Percentiles rank a stretch among this genome's conserved stretches.
Conservation (phyloP, 2,329 filamentous ascomycete genomes). For the Sclerotinia borealis region DNA sequence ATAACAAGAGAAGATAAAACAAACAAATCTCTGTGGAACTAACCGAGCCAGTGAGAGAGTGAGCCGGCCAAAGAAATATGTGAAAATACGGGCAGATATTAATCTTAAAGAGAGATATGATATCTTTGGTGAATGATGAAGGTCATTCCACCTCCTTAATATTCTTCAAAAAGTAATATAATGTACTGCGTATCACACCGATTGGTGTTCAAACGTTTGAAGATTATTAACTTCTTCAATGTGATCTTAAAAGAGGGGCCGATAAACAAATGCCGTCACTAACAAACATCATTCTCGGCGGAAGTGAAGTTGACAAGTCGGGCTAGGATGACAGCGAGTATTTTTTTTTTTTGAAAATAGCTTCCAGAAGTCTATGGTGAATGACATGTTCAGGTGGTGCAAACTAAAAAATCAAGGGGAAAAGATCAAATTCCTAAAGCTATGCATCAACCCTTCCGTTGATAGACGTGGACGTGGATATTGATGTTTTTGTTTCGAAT, state of each 20-base stretch:
- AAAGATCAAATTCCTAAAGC: neutral
- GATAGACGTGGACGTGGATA: neutral
- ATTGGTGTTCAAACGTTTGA: neutral
- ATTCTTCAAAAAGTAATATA: neutral
- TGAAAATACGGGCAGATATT: neutral
- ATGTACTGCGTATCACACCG: neutral
- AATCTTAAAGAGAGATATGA: neutral
- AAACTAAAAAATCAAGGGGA: neutral
- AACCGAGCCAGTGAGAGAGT: neutral
- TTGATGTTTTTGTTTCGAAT: neutral
- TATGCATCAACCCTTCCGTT: neutral
- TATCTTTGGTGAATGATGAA: neutral
- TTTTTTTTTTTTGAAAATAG: neutral
- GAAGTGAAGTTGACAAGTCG: neutral
- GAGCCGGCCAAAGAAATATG: neutral
- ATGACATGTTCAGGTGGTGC: neutral
- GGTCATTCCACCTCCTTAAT: slow-evolving; percentile 4
- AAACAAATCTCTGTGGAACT: neutral
- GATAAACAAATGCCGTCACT: neutral
- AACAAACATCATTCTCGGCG: neutral
- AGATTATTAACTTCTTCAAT: neutral
- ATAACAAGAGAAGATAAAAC: neutral
- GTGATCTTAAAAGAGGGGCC: neutral
- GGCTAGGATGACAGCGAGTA: neutral
- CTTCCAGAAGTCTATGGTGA: neutral